Base-by-base conservation (phyloP, 139 green algal genomes). In the Gonium pectorale region DNA sequence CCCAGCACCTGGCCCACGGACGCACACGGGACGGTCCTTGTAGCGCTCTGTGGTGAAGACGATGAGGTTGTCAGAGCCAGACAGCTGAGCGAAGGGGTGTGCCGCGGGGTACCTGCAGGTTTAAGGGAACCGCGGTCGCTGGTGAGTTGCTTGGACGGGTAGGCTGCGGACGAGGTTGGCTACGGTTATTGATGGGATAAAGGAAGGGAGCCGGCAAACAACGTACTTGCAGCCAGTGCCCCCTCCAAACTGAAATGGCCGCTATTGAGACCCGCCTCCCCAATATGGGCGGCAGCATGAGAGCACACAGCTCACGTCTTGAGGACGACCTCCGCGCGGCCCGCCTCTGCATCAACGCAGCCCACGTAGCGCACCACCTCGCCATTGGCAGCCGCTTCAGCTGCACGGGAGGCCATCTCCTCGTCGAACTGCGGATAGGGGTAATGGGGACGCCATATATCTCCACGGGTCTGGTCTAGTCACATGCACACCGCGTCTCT, bases 311-410 rank as follows among this genome's bases (percentile, higher is more conserved):
- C 86, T 60, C 62, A 94, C 91, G 77, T 90, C 56, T 82, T 62
- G 69, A 99, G 89, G 72, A 95, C 93, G 43, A 99, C 97, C 40
- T 86, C 93, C 54, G 94, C 97, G 15, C 90, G 93, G 2, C 86
- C 89, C 31, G 79, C 84, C 19, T 86, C 86, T 13, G 93, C 87
- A 73, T 99, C 97, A 40, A 98, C 95, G 29, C 83, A 80, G 38
- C 96, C 97, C 40, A 99, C 95, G 82, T 98, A 99, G 31, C 97
- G 90, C 66, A 99, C 80, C 52, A 98, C 95, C 49, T 96, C 75
- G 13, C 94, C 95, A 2, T 56, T 31, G 3, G 86, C 91, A 0
- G 90, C 94, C 0, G 97, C 97, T 27, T 94, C 92, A 21, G 84
- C 26, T 7, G 93, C 83, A 11, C 91, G 79, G 29, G 43, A 49